Evolutionary conservation across 2,329 filamentous ascomycete species (phyloP).

Genomic region (Rhinocladiella mackenziei): DNA sequence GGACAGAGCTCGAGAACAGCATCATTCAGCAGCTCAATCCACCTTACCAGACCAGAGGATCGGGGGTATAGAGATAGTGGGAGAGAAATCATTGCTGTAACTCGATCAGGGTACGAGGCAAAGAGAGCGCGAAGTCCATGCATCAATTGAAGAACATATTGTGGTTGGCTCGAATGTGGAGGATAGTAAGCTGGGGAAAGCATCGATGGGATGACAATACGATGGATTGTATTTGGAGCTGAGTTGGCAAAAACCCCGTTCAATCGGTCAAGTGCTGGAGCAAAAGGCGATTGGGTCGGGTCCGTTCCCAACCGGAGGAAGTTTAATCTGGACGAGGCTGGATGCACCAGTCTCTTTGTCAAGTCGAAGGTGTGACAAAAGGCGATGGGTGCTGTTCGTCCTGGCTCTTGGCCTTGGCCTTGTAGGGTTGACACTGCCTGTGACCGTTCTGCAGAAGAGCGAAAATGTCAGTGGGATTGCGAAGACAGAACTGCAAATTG

Average conservation of each 20-base stretch:
- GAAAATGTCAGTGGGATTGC: slow-evolving; percentile 13
- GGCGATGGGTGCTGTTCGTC: slow-evolving; percentile 25
- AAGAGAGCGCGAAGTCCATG: slow-evolving; percentile 73
- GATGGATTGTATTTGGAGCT: slow-evolving; percentile 62
- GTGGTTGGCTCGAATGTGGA: slow-evolving; percentile 63
- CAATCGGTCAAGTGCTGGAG: slow-evolving; percentile 59
- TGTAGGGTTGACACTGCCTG: slow-evolving; percentile 37
- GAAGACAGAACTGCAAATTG: slow-evolving; percentile 1
- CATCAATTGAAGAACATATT: slow-evolving; percentile 73
- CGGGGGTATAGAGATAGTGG: slow-evolving; percentile 78
- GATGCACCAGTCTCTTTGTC: slow-evolving; percentile 59
- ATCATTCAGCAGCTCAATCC: slow-evolving; percentile 80
- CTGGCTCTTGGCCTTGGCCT: slow-evolving; percentile 36
- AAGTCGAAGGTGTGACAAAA: slow-evolving; percentile 75
- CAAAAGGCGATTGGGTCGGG: slow-evolving; percentile 54
- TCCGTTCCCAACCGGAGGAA: slow-evolving; percentile 48
- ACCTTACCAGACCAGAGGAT: slow-evolving; percentile 69
- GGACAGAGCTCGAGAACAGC: slow-evolving; percentile 79
- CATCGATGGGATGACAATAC: slow-evolving; percentile 77
- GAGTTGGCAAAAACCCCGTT: slow-evolving; percentile 50
- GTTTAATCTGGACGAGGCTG: slow-evolving; percentile 49
- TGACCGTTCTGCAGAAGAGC: slow-evolving; percentile 29
- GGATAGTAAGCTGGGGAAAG: slow-evolving; percentile 84
- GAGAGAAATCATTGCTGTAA: slow-evolving; percentile 71
- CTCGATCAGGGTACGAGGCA: slow-evolving; percentile 58